These are phyloP conservation scores for Fraxinus anomala DNA, from an alignment of 257 asterid species.

Conservation along the genomic window DNA sequence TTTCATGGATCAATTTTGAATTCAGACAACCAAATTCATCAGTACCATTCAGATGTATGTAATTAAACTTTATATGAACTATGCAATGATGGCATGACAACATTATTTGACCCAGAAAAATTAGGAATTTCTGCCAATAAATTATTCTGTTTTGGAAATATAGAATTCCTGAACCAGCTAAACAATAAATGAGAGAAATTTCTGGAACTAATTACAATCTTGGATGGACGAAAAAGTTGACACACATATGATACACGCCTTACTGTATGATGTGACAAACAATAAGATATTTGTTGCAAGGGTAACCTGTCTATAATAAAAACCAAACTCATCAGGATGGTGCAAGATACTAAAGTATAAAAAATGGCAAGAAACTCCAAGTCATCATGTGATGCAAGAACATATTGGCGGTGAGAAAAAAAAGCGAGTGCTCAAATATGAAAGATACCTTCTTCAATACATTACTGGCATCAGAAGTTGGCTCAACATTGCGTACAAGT, in stretches of 20 bases:
- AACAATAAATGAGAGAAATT: background rate
- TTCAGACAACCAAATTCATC: background rate
- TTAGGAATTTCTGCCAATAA: background rate
- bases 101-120: background rate
- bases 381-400: background rate
- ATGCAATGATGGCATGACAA: background rate
- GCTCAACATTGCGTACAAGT: constrained; percentile 78
- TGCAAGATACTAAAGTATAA: background rate
- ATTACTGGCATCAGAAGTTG: constrained; percentile 69
- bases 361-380: constrained; percentile 6
- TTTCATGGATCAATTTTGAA: background rate
- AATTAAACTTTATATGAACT: background rate
- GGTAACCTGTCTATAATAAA: background rate
- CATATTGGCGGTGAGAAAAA: background rate
- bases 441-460: constrained; percentile 70
- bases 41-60: background rate
- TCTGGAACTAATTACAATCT: background rate
- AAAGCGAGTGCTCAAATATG: constrained; percentile 14
- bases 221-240: background rate
- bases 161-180: background rate
- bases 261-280: background rate
- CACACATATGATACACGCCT: background rate
- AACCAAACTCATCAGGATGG: background rate
- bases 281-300: background rate
- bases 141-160: background rate